Evolutionary conservation across 768 basidiomycete genomes (phyloP).

Genomic region (Lyophyllum semitale): DNA sequence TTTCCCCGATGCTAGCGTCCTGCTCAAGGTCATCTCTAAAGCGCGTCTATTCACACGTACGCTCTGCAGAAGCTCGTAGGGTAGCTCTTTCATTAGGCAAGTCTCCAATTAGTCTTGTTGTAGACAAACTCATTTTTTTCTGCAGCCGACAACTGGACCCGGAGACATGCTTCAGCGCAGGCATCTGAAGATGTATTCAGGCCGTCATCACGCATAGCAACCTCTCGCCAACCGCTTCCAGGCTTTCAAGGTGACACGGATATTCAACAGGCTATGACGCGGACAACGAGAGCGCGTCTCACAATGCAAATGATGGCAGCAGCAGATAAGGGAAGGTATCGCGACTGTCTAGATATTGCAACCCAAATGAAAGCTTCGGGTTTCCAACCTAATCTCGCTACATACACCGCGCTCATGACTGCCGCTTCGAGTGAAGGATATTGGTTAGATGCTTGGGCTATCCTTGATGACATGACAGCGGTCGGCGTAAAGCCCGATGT

Average conservation of each 20-base stretch:
- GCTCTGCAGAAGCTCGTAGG: not conserved
- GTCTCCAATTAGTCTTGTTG: constrained; percentile 1
- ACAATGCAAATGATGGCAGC: constrained; percentile 36
- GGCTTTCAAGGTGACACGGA: constrained; percentile 13
- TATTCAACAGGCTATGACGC: constrained; percentile 15
- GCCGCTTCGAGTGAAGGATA: constrained; percentile 45
- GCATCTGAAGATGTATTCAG: constrained; percentile 2
- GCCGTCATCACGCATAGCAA: constrained; percentile 5
- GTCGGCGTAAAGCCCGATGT: constrained; percentile 49
- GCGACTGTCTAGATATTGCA: constrained; percentile 45
- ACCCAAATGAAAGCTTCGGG: constrained; percentile 58
- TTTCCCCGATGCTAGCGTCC: constrained; percentile 11
- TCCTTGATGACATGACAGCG: constrained; percentile 68
- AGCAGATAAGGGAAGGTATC: constrained; percentile 36
- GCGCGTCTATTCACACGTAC: constrained; percentile 7
- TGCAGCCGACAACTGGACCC: constrained; percentile 3
- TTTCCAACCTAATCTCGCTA: constrained; percentile 51
- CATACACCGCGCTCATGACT: constrained; percentile 60
- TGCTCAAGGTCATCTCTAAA: constrained; percentile 13
- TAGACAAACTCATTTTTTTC: not conserved
- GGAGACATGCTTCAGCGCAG: constrained; percentile 9
- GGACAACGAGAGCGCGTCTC: constrained; percentile 26
- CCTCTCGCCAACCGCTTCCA: constrained; percentile 8
- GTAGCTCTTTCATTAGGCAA: constrained; percentile 2
- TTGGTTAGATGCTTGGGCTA: constrained; percentile 59